These are phyloP conservation scores for Canariomyces notabilis DNA, from an alignment of 2,329 filamentous ascomycete species.

Conservation along the genomic window DNA sequence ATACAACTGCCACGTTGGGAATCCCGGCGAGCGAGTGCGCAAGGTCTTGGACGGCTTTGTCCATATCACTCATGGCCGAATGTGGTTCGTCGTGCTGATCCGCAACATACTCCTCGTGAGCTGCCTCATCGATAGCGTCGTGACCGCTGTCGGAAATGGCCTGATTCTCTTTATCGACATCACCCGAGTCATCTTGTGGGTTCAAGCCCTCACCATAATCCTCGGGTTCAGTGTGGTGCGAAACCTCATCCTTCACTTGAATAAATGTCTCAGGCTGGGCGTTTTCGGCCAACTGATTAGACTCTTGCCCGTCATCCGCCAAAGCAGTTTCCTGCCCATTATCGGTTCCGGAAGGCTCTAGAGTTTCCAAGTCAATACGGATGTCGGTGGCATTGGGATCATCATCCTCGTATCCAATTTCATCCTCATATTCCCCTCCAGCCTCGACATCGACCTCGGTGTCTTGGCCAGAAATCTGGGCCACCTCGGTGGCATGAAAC, in stretches of 20 bases:
- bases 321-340: background rate
- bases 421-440: conserved; percentile 27
- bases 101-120: background rate
- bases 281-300: background rate
- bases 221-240: background rate
- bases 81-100: conserved; percentile 3
- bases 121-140: conserved; percentile 2
- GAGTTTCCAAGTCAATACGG: background rate
- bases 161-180: conserved; percentile 2
- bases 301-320: background rate
- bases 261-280: background rate
- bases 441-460: conserved; percentile 1
- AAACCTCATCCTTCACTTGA: background rate
- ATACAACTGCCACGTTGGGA: conserved; percentile 30
- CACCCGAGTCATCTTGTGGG: conserved; percentile 1
- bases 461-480: conserved; percentile 14
- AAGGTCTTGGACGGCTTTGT: conserved; percentile 20
- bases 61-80: conserved; percentile 14
- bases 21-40: conserved; percentile 5
- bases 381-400: conserved; percentile 3
- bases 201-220: conserved; percentile 1
- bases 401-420: conserved; percentile 36
- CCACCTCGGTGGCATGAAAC: conserved; percentile 8
- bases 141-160: background rate
- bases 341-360: background rate